Percentiles rank a stretch among this genome's conserved stretches.
Evolutionary conservation across 495 filamentous ascomycete genomes (phyloP).

Genomic region (Staphylotrichum longicolle): DNA sequence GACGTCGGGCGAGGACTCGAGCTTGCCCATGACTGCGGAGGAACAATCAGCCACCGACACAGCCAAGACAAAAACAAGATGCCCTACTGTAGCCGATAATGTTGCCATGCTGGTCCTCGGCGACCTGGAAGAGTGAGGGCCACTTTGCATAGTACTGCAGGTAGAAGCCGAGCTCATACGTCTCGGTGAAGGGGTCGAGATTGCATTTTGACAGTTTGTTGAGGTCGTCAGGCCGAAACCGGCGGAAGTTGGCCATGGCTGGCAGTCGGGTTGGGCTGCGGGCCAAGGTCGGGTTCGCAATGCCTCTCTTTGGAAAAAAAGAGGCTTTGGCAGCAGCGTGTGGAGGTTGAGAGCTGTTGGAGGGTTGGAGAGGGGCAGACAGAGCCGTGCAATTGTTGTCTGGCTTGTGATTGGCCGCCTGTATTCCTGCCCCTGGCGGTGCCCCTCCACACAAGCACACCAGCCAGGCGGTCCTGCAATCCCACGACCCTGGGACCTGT

Average conservation of each 20-base stretch:
- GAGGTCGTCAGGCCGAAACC: slow-evolving; percentile 46
- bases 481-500: not conserved
- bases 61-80: not conserved
- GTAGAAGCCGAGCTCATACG: slow-evolving; percentile 93
- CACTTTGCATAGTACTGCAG: slow-evolving; percentile 91
- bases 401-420: not conserved
- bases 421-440: not conserved
- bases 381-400: no score
- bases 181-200: slow-evolving; percentile 92
- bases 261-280: not conserved
- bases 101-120: slow-evolving; percentile 75
- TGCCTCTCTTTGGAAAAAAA: no score
- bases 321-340: no score
- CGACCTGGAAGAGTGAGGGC: slow-evolving; percentile 87
- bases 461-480: not conserved
- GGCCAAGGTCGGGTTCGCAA: not conserved
- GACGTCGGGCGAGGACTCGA: slow-evolving; percentile 78
- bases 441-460: not conserved
- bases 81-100: slow-evolving; percentile 91
- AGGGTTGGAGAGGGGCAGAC: no score
- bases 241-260: slow-evolving; percentile 48
- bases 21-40: slow-evolving; percentile 86
- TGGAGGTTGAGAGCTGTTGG: no score
- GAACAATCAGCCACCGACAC: not conserved
- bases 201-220: slow-evolving; percentile 75